Base-by-base conservation (phyloP, 139 green algal species). In the Pseudopediastrum boryanum region DNA sequence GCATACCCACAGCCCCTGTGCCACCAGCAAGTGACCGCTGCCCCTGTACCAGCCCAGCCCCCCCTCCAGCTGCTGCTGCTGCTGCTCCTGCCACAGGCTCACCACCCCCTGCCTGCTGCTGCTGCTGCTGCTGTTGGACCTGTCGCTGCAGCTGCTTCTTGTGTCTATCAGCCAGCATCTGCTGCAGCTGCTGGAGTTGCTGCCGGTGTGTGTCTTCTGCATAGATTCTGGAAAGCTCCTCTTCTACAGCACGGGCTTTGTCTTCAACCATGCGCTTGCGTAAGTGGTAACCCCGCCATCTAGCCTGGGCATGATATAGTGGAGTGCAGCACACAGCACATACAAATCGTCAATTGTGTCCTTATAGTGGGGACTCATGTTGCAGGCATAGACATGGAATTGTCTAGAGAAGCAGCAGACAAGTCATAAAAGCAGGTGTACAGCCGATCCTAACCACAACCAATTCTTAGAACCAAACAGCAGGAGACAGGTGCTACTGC, bases 41-140 rank as follows among this genome's bases (percentile, higher is more conserved):
- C n/a, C n/a, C n/a, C n/a, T n/a, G n/a, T n/a, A n/a, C n/a, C n/a
- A n/a, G n/a, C n/a, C 58, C 58, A 66, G 58, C 31, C 58, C 36
- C 5, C 58, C 39, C 25, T 6, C 39, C 13, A 72, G 65, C 65
- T n/a, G 65, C 25, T 13, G 39, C 65, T 25, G 16, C 65, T 29
- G 13, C 42, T 12, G 39, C 33, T 16, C 44, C 27, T 39, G 31
- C 31, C 16, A 77, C 19, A n/a, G 21, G 19, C 16, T 23, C 16
- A 48, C 4, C 69, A 66, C 1, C 52, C 70, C 70, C 66, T 82
- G 77, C 54, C 56, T 52, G 10, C 54, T 43, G 39, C 52, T 83
- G 48, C 48, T 25, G 73, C 68, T 35, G 27, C 73, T 63, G 73
- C 73, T 25, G 54, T 61, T 2, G 56, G 59, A 39, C 59, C 73